Percentiles rank a stretch among this genome's conserved stretches.
These are phyloP conservation scores for Phyllachora maydis DNA, from an alignment of 2,329 filamentous ascomycete species.

Conservation along the genomic window DNA sequence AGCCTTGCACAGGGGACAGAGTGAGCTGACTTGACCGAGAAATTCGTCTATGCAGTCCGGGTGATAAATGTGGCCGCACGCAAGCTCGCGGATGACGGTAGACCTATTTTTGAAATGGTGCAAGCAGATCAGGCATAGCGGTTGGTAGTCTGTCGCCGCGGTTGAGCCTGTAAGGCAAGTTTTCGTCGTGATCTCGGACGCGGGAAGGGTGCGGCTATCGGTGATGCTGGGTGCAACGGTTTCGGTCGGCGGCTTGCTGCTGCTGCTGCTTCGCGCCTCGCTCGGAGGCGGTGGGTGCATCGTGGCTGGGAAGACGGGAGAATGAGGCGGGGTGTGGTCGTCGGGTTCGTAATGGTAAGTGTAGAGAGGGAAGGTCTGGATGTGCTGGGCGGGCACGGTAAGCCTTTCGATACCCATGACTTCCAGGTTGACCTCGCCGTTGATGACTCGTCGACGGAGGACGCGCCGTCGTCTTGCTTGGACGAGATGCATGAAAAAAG, in stretches of 20 bases:
- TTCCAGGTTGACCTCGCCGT: conserved; percentile 72
- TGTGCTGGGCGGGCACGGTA: conserved; percentile 49
- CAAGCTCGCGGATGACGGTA: conserved; percentile 63
- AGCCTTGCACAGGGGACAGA: conserved; percentile 83
- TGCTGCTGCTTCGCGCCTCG: conserved; percentile 3
- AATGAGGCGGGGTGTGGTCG: conserved; percentile 12
- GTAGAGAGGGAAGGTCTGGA: conserved; percentile 60
- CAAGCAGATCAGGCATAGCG: conserved; percentile 77
- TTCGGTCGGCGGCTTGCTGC: conserved; percentile 1
- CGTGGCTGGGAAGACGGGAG: conserved; percentile 13
- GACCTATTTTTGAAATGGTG: conserved; percentile 52
- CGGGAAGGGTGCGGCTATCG: neutral
- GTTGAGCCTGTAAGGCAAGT: too few species aligned
- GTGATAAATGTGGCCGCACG: conserved; percentile 87
- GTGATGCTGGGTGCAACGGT: neutral
- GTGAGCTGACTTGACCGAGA: conserved; percentile 54
- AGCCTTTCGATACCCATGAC: conserved; percentile 67
- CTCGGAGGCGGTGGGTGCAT: conserved; percentile 8
- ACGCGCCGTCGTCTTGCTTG: conserved; percentile 49
- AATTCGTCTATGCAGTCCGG: conserved; percentile 81
- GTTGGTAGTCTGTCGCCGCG: conserved; percentile 44
- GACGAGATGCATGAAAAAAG: conserved; percentile 53
- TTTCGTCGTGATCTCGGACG: too few species aligned
- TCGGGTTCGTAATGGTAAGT: conserved; percentile 45
- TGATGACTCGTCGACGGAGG: conserved; percentile 48